Evolutionary conservation across 2,329 filamentous ascomycete species (phyloP), one percentile per base, ranked within the genome.

Genomic region (Aspergillus flavus): DNA sequence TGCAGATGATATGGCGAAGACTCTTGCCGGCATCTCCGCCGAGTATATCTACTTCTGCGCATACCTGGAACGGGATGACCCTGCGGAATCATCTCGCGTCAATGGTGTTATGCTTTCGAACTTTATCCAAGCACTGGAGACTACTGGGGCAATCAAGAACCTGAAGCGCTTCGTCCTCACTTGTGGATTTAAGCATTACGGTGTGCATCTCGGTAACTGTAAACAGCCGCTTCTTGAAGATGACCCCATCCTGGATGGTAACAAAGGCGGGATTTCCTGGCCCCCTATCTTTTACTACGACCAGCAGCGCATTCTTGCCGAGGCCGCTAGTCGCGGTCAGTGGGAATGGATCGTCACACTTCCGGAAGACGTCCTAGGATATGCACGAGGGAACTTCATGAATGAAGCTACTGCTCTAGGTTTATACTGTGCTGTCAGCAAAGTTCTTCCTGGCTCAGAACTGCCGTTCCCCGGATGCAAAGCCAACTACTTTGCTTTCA

Each of bases 241-340:
- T 16, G 82, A 84, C 60, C 78, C 79, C 1, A 81, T 79, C 77
- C 72, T 84, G 4, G 76, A 78, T 10, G 54, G 50, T 10, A 21
- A 43, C 11, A 14, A 23, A 26, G 66, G 54, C 3, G 75, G 74
- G 2, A 57, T 58, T 3, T 72, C 75, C 14, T 76, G 78, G 58
- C 79, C 78, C 4, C 77, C 78, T 3, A 86, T 83, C 71, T 86
- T 85, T 69, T 86, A 86, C 69, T 85, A 84, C 68, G 69, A 74
- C 41, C 83, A 85, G 68, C 80, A 86, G 67, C 73, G 78, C 28
- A 79, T 83, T 59, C 72, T 85, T 3, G 65, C 68, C 21, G 68
- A 78, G 0, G 73, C 70, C 19, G 73, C 74, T 77, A 0, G 73
- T 69, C 16, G 73, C 73, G 30, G 64, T 68, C 4, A 61, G 73